Percentiles rank a stretch among this genome's conserved stretches.
These are phyloP conservation scores for Graphiopsis chlorocephala DNA, from an alignment of 2,329 filamentous ascomycete species.

Conservation along the genomic window DNA sequence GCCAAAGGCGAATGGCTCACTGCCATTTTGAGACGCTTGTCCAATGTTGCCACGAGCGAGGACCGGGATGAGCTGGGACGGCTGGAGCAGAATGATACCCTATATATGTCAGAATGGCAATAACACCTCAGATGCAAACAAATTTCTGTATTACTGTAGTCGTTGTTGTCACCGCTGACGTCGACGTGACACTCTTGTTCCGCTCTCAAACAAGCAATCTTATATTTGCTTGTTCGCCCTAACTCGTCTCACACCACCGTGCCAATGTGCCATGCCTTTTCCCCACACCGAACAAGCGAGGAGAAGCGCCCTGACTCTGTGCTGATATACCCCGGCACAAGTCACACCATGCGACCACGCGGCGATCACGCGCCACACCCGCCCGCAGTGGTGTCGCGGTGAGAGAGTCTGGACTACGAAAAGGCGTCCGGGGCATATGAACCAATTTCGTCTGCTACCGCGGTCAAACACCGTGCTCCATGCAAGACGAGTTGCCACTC, in stretches of 20 bases:
- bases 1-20: constrained; percentile 32
- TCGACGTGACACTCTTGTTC: background rate
- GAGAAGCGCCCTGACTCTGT: background rate
- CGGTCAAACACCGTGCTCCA: background rate
- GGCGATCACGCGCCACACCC: constrained; percentile 8
- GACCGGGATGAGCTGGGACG: background rate
- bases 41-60: background rate
- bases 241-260: background rate
- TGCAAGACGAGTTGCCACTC: background rate
- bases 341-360: constrained; percentile 5
- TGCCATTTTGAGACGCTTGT: constrained; percentile 21
- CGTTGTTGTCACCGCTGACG: background rate
- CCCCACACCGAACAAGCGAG: constrained; percentile 4
- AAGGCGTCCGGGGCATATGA: constrained; percentile 7
- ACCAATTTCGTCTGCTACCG: constrained; percentile 14
- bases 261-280: constrained; percentile 2
- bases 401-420: constrained; percentile 3
- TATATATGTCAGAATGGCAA: constrained; percentile 11
- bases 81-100: background rate
- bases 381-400: background rate
- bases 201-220: constrained; percentile 8
- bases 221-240: background rate
- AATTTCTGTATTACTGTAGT: background rate
- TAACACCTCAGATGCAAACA: background rate
- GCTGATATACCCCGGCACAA: background rate